Conservation (phyloP, 371 early-diverging fungal genomes). For the Saksenaea vasiformis region DNA sequence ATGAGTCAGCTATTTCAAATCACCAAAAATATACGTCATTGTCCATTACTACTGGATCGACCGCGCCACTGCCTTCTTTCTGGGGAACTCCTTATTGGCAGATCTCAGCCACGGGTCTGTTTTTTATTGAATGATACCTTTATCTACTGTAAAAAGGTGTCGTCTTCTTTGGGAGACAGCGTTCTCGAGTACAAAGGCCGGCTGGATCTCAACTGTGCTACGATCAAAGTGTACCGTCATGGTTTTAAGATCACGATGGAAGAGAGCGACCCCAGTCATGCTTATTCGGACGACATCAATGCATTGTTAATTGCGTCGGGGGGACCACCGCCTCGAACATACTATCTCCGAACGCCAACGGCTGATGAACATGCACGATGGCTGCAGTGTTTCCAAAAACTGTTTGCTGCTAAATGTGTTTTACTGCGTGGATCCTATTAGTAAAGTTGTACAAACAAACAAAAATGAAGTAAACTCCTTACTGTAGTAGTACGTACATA, state of each 20-base stretch:
- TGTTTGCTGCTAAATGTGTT: background rate
- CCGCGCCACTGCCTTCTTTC: slow-evolving; percentile 22
- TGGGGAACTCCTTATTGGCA: slow-evolving; percentile 12
- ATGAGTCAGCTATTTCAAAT: slow-evolving; percentile 18
- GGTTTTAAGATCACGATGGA: slow-evolving; percentile 19
- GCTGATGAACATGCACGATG: slow-evolving; percentile 7
- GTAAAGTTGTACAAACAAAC: background rate
- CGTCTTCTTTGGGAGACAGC: slow-evolving; percentile 11
- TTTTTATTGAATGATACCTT: slow-evolving; percentile 20
- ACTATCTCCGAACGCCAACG: slow-evolving; percentile 7
- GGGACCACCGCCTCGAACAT: slow-evolving; percentile 13
- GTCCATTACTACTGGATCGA: slow-evolving; percentile 19
- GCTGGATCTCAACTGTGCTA: slow-evolving; percentile 15
- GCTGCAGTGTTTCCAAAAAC: slow-evolving; percentile 3
- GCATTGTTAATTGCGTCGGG: slow-evolving; percentile 22
- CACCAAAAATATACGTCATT: slow-evolving; percentile 14
- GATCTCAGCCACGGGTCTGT: slow-evolving; percentile 18
- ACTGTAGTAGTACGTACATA: background rate
- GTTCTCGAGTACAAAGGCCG: slow-evolving; percentile 20
- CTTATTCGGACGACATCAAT: slow-evolving; percentile 22
- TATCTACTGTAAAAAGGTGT: background rate
- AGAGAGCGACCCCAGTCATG: slow-evolving; percentile 16
- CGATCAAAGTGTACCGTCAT: slow-evolving; percentile 12
- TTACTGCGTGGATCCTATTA: slow-evolving; percentile 1
- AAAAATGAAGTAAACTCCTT: background rate